Conservation (phyloP, 148 eudicot genomes). For the Drosera capensis region DNA sequence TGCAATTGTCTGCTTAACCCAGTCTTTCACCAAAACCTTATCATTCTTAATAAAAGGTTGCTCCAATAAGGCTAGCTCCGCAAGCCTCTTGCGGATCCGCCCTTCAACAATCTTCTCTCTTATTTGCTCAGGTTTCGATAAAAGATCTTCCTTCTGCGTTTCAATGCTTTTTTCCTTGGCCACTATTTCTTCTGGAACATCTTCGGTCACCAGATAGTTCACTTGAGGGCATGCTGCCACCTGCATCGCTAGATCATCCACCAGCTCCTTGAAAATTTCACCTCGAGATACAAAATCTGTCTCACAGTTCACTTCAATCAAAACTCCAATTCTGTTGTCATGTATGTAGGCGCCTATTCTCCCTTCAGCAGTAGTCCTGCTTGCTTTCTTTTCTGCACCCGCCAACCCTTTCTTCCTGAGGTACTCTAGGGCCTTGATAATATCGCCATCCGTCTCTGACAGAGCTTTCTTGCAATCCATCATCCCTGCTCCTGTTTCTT, state of each 20-base stretch:
- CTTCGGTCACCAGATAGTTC: constrained; percentile 51
- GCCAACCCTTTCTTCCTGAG: constrained; percentile 92
- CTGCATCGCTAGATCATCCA: constrained; percentile 95
- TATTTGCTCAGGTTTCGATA: constrained; percentile 82
- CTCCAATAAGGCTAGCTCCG: constrained; percentile 83
- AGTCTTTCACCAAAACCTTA: constrained; percentile 70
- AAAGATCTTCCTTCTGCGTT: constrained; percentile 89
- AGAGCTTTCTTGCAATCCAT: constrained; percentile 98
- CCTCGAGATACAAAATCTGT: constrained; percentile 94
- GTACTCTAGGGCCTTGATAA: constrained; percentile 68
- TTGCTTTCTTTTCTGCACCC: constrained; percentile 89
- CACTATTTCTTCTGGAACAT: constrained; percentile 56
- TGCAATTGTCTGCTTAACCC: constrained; percentile 88
- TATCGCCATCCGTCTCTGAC: constrained; percentile 69
- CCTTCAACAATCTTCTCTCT: constrained; percentile 86
- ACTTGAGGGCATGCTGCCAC: constrained; percentile 99
- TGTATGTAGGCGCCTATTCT: constrained; percentile 91
- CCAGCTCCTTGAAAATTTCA: constrained; percentile 76
- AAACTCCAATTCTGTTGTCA: constrained; percentile 77
- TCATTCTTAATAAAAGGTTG: constrained; percentile 91
- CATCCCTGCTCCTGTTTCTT: constrained; percentile 96
- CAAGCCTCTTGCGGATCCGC: constrained; percentile 77
- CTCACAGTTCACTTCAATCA: constrained; percentile 87
- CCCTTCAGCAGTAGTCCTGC: constrained; percentile 88
- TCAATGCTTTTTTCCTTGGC: constrained; percentile 78